Evolutionary conservation across 331 rosid species (phyloP).

Genomic region (Dryas integrifolia): DNA sequence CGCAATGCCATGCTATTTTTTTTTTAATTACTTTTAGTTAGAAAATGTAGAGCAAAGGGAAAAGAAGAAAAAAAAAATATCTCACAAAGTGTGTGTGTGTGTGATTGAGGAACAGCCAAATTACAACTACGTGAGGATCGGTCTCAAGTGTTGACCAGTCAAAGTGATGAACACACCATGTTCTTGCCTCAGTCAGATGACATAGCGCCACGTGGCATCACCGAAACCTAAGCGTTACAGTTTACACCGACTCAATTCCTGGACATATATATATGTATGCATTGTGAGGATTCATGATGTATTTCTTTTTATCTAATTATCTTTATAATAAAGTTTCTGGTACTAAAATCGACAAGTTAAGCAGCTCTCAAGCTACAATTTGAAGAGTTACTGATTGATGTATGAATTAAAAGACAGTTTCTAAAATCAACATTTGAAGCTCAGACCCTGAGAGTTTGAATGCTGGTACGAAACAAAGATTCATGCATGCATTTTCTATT

Average conservation of each 20-base stretch:
- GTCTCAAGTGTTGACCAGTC: conserved; percentile 46
- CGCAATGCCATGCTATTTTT: too few species aligned
- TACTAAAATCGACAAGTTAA: too few species aligned
- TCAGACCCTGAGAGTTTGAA: too few species aligned
- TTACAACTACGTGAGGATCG: conserved; percentile 31
- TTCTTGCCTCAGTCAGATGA: conserved; percentile 2
- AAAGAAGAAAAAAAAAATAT: too few species aligned
- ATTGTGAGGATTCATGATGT: not conserved
- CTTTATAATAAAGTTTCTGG: conserved; percentile 3
- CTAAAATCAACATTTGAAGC: too few species aligned
- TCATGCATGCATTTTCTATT: too few species aligned
- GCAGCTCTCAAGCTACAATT: too few species aligned
- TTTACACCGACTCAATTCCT: conserved; percentile 20
- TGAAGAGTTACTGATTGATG: too few species aligned
- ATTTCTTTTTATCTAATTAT: not conserved
- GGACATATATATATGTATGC: not conserved
- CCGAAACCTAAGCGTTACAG: conserved; percentile 9
- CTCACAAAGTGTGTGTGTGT: not conserved
- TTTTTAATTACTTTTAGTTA: too few species aligned
- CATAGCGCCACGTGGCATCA: conserved; percentile 14
- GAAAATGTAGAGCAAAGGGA: too few species aligned
- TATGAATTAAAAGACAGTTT: too few species aligned
- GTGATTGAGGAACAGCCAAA: conserved; percentile 13
- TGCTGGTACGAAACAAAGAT: too few species aligned
- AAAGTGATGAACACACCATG: conserved; percentile 29